Percentiles rank a stretch among this genome's conserved stretches.
Evolutionary conservation across 768 basidiomycete genomes (phyloP).

Genomic region (Suillus plorans): DNA sequence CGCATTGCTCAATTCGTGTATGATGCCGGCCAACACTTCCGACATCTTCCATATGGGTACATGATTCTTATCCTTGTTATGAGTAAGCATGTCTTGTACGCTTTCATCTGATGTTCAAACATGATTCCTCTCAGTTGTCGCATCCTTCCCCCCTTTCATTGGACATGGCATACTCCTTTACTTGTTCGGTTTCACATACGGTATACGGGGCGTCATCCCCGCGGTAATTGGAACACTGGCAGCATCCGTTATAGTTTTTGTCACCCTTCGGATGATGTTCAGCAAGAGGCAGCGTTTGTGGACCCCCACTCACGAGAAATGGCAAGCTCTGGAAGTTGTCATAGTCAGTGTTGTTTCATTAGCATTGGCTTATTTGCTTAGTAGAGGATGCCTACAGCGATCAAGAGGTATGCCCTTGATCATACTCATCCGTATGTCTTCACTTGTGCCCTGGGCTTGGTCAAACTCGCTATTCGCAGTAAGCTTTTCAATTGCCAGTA

Average conservation of each 20-base stretch:
- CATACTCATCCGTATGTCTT: conserved; percentile 75
- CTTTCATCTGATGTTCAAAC: conserved; percentile 50
- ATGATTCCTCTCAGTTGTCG: conserved; percentile 20
- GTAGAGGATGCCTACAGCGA: conserved; percentile 37
- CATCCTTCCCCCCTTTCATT: conserved; percentile 33
- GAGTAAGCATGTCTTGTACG: conserved; percentile 55
- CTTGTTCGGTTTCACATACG: conserved; percentile 82
- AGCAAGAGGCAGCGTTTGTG: conserved; percentile 54
- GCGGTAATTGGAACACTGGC: conserved; percentile 59
- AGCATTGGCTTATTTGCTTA: conserved; percentile 2
- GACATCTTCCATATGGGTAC: conserved; percentile 61
- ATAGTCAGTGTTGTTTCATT: conserved; percentile 46
- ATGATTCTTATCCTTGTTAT: conserved; percentile 51
- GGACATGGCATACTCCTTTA: conserved; percentile 39
- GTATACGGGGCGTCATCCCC: conserved; percentile 72
- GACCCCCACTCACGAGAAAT: conserved; percentile 64
- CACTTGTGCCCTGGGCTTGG: conserved; percentile 87
- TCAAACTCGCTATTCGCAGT: conserved; percentile 80
- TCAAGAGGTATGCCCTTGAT: conserved; percentile 81
- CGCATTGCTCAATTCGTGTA: conserved; percentile 70
- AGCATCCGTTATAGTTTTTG: conserved; percentile 64
- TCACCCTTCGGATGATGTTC: conserved; percentile 61
- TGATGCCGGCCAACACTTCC: conserved; percentile 62
- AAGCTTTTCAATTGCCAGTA: conserved; percentile 27
- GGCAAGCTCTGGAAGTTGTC: conserved; percentile 76